Evolutionary conservation across 257 asterid genomes (phyloP).

Genomic region (Solanum microdontum): DNA sequence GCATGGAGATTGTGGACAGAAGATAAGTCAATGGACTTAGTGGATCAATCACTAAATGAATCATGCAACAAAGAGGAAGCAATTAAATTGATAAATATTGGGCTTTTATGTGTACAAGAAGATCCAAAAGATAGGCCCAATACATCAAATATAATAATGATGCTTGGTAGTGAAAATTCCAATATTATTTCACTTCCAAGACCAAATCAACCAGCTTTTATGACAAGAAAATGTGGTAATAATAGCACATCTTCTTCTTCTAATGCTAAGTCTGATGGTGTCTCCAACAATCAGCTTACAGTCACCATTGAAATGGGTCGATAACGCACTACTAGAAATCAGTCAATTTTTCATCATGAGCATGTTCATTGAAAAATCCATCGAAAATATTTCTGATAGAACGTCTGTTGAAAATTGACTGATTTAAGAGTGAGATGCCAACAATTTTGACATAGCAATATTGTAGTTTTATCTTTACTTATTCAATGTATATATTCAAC

Average conservation of each 20-base stretch:
- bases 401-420: neutral
- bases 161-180: neutral
- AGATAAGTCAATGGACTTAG: neutral
- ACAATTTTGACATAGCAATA: neutral
- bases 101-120: conserved; percentile 1
- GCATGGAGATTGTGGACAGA: neutral
- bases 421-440: neutral
- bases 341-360: neutral
- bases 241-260: neutral
- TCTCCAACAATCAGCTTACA: neutral
- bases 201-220: neutral
- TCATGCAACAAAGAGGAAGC: neutral
- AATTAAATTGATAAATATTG: neutral
- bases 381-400: neutral
- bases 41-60: neutral
- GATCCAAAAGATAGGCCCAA: neutral
- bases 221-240: neutral
- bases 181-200: neutral
- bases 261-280: neutral
- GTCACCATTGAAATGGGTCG: neutral
- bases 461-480: neutral
- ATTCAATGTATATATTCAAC: neutral
- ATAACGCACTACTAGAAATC: neutral
- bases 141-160: neutral
- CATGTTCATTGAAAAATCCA: neutral